phyloP scores from a whole-genome alignment of 208 protist species.

The Baffinella frigidus region DNA sequence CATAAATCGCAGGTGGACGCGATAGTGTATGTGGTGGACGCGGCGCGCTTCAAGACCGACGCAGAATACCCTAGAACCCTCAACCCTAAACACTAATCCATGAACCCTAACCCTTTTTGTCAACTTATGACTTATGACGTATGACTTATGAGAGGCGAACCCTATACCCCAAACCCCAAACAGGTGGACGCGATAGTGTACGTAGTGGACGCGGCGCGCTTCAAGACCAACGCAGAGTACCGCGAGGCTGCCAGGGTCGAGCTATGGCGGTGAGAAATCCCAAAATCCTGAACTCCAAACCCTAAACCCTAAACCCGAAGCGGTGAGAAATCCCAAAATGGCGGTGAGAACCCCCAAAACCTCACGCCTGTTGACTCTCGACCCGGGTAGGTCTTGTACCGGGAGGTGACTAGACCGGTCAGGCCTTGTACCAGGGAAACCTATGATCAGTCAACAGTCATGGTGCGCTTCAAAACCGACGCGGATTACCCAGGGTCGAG shows the following conservation, averaged over 20 bases:
- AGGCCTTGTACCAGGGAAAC: too few relatives aligned
- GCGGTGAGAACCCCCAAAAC: not conserved
- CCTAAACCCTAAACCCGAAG: not conserved
- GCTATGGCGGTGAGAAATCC: not conserved
- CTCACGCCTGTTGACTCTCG: too few relatives aligned
- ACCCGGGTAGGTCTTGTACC: too few relatives aligned
- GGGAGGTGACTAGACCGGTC: too few relatives aligned
- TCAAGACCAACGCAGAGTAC: not conserved
- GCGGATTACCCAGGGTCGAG: too few relatives aligned
- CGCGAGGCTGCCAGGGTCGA: not conserved
- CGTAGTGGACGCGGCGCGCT: not conserved
- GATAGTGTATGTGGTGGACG: not conserved
- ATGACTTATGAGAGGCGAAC: too few relatives aligned
- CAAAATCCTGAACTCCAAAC: not conserved
- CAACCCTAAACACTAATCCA: too few relatives aligned
- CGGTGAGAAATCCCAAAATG: not conserved
- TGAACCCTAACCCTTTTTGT: too few relatives aligned
- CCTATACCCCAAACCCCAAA: too few relatives aligned
- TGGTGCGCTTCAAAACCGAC: too few relatives aligned
- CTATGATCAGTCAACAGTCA: too few relatives aligned
- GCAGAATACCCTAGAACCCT: not conserved
- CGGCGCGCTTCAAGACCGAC: not conserved
- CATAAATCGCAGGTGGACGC: not conserved
- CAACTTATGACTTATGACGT: too few relatives aligned
- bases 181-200: not conserved